phyloP scores from a whole-genome alignment of 331 rosid genomes.

The Acacia pycnantha region DNA sequence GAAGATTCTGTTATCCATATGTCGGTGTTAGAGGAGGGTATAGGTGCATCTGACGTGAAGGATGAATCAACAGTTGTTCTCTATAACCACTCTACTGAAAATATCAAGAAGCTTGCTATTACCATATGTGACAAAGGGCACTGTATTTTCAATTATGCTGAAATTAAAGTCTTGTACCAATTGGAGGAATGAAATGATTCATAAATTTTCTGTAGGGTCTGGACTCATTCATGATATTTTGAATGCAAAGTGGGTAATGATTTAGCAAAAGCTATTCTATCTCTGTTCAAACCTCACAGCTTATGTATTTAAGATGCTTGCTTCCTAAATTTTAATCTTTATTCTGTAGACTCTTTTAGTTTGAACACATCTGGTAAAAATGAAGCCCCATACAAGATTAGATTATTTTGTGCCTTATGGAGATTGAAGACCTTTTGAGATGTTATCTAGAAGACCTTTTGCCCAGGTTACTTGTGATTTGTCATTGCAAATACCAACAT shows the following conservation, averaged over 20 bases:
- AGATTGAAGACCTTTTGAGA: too few species aligned
- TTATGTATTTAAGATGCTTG: background rate
- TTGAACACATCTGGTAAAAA: too few species aligned
- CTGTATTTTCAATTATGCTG: background rate
- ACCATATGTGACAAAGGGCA: background rate
- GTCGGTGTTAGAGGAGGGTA: too few species aligned
- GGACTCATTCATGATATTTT: too few species aligned
- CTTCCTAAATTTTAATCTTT: background rate
- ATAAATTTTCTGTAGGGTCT: background rate
- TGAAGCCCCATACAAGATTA: too few species aligned
- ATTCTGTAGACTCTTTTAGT: background rate
- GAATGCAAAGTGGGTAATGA: too few species aligned
- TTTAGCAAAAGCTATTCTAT: too few species aligned
- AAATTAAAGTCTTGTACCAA: background rate
- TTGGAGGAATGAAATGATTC: slow-evolving; percentile 20
- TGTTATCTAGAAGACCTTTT: too few species aligned
- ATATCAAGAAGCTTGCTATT: background rate
- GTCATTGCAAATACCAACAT: too few species aligned
- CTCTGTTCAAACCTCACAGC: background rate
- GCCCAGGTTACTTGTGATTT: too few species aligned
- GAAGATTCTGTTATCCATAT: too few species aligned
- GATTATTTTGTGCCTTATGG: too few species aligned
- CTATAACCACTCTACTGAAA: background rate
- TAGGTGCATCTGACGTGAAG: background rate
- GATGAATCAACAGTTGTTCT: background rate